phyloP scores from a whole-genome alignment of 2,329 filamentous ascomycete species.

The Lecanosticta acicola region DNA sequence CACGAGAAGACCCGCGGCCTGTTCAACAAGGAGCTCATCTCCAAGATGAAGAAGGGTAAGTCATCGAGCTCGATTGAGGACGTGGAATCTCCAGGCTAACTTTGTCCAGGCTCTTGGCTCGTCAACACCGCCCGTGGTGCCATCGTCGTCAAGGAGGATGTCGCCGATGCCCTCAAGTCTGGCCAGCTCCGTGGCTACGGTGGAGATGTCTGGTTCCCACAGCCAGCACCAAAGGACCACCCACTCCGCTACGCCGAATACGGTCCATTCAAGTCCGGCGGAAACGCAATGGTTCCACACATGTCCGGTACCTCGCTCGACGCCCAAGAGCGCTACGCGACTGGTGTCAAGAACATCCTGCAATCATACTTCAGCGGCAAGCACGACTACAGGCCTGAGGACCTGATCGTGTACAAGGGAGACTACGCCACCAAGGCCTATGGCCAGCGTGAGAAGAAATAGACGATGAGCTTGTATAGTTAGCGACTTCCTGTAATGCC shows the following conservation, averaged over 20 bases:
- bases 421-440: constrained; percentile 95
- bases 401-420: constrained; percentile 83
- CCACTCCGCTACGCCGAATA: constrained; percentile 76
- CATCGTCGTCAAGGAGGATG: constrained; percentile 99
- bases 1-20: constrained; percentile 96
- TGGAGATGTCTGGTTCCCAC: constrained; percentile 93
- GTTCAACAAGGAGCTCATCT: constrained; percentile 97
- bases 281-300: constrained; percentile 98
- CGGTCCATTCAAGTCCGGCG: constrained; percentile 83
- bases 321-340: constrained; percentile 69
- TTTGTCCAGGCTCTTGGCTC: constrained; percentile 71
- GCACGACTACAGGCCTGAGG: constrained; percentile 81
- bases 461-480: background rate
- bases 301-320: constrained; percentile 99
- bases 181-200: constrained; percentile 88
- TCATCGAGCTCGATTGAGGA: background rate
- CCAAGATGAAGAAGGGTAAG: constrained; percentile 96
- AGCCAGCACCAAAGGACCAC: constrained; percentile 92
- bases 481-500: background rate
- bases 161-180: constrained; percentile 83
- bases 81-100: constrained; percentile 8
- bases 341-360: constrained; percentile 73
- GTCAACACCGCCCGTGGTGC: constrained; percentile 98
- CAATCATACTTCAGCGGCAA: constrained; percentile 84
- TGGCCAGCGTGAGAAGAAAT: constrained; percentile 53